Evolutionary conservation across 2,329 filamentous ascomycete genomes (phyloP).

Genomic region (Colletotrichum viniferum): DNA sequence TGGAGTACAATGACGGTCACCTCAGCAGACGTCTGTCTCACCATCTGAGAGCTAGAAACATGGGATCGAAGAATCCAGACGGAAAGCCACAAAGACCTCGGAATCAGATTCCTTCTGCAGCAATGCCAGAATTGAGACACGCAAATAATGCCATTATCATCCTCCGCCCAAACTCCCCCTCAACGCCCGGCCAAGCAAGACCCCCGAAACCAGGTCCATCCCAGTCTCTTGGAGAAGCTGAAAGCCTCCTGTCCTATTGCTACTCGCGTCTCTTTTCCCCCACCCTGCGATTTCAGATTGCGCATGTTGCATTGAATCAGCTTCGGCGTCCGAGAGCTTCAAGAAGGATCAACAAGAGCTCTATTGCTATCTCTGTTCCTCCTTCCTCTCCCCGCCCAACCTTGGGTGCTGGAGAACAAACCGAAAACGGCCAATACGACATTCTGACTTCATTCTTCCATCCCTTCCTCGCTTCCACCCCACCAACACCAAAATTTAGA

Average conservation of each 20-base stretch:
- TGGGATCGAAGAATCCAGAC: neutral
- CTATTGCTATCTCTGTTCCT: too few species aligned
- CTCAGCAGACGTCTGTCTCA: conserved; percentile 9
- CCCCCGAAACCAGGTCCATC: neutral
- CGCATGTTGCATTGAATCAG: conserved; percentile 4
- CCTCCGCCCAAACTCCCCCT: neutral
- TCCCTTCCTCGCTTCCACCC: neutral
- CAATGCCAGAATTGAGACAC: neutral
- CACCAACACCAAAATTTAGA: neutral
- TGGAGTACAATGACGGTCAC: neutral
- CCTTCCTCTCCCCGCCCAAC: neutral
- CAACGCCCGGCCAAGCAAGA: neutral
- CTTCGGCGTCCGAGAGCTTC: neutral
- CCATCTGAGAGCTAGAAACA: conserved; percentile 12
- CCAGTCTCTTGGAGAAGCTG: neutral
- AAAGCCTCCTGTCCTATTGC: neutral
- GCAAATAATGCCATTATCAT: conserved; percentile 16
- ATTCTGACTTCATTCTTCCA: neutral
- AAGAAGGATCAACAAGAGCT: neutral
- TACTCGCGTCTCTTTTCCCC: neutral
- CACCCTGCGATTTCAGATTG: neutral
- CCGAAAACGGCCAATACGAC: neutral
- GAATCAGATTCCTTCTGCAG: neutral
- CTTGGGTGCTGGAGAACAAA: neutral
- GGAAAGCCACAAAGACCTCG: neutral